Evolutionary conservation across 2,329 filamentous ascomycete genomes (phyloP).

Genomic region (Drechslerella coelobrocha): DNA sequence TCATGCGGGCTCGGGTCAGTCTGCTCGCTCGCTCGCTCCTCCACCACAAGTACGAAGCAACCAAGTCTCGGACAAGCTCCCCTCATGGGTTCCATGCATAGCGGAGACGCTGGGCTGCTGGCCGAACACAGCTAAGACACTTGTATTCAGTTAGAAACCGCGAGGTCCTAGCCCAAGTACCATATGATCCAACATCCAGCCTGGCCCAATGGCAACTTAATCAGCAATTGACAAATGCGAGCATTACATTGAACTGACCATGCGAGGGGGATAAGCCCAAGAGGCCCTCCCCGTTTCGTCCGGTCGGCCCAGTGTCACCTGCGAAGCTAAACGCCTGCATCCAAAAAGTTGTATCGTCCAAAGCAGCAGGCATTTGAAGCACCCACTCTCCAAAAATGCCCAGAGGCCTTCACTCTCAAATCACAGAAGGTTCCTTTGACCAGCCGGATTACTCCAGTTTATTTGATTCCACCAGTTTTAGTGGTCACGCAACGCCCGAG

Average conservation of each 20-base stretch:
- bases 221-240: slow-evolving; percentile 39
- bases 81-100: slow-evolving; percentile 48
- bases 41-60: slow-evolving; percentile 16
- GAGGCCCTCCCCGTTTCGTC: slow-evolving; percentile 29
- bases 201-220: slow-evolving; percentile 18
- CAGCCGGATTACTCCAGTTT: slow-evolving; percentile 38
- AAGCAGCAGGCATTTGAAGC: slow-evolving; percentile 36
- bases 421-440: slow-evolving; percentile 35
- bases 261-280: background rate
- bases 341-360: slow-evolving; percentile 21
- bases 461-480: slow-evolving; percentile 24
- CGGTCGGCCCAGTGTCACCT: slow-evolving; percentile 35
- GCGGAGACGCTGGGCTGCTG: slow-evolving; percentile 21
- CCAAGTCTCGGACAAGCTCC: slow-evolving; percentile 21
- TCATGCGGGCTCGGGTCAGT: slow-evolving; percentile 34
- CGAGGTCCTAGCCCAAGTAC: slow-evolving; percentile 33
- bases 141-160: slow-evolving; percentile 38
- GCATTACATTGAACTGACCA: slow-evolving; percentile 12
- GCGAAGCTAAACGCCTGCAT: slow-evolving; percentile 42
- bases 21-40: slow-evolving; percentile 10
- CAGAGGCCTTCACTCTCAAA: slow-evolving; percentile 36
- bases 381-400: slow-evolving; percentile 29
- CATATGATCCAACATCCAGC: slow-evolving; percentile 33
- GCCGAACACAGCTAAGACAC: slow-evolving; percentile 46
- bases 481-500: slow-evolving; percentile 29